A percentile compares a stretch with the other conserved stretches of the same genome.
These are phyloP conservation scores for Picochlorum sp. DNA, from an alignment of 139 green algal species.

Conservation along the genomic window DNA sequence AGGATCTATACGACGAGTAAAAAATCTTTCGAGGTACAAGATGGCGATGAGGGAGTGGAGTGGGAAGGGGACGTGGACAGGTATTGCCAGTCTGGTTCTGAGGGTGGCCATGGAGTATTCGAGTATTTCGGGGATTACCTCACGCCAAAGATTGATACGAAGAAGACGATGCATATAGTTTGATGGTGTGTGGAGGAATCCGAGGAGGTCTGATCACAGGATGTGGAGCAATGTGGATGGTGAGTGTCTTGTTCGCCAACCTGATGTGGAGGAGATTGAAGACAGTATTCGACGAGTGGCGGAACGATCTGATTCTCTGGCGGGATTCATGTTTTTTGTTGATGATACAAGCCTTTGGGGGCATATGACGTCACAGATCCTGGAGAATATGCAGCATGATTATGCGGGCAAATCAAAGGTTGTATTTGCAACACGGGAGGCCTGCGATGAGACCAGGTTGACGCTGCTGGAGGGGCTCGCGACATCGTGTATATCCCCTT, in stretches of 20 bases:
- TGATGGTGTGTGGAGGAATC: constrained; percentile 38
- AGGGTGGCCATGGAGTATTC: too few relatives aligned
- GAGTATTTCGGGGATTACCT: constrained; percentile 66
- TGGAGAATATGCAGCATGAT: constrained; percentile 44
- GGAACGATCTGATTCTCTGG: constrained; percentile 51
- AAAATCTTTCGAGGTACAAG: too few relatives aligned
- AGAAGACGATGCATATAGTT: constrained; percentile 41
- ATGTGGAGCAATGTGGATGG: constrained; percentile 29
- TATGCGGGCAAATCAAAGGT: constrained; percentile 25
- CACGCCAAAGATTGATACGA: constrained; percentile 45
- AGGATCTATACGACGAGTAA: too few relatives aligned
- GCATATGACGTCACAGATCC: constrained; percentile 16
- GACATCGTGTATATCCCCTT: constrained; percentile 15
- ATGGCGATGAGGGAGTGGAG: too few relatives aligned
- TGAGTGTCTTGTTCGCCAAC: constrained; percentile 12
- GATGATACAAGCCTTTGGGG: constrained; percentile 58
- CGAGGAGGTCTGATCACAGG: background rate
- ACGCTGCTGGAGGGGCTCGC: constrained; percentile 28
- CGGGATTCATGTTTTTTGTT: constrained; percentile 50
- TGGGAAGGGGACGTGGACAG: too few relatives aligned
- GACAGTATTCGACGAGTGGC: constrained; percentile 39
- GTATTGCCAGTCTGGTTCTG: too few relatives aligned
- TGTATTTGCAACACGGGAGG: constrained; percentile 29
- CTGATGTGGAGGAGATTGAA: constrained; percentile 29
- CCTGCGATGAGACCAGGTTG: background rate